phyloP scores from a whole-genome alignment of 176 grass and related monocot species.

The Carex littledalei region DNA sequence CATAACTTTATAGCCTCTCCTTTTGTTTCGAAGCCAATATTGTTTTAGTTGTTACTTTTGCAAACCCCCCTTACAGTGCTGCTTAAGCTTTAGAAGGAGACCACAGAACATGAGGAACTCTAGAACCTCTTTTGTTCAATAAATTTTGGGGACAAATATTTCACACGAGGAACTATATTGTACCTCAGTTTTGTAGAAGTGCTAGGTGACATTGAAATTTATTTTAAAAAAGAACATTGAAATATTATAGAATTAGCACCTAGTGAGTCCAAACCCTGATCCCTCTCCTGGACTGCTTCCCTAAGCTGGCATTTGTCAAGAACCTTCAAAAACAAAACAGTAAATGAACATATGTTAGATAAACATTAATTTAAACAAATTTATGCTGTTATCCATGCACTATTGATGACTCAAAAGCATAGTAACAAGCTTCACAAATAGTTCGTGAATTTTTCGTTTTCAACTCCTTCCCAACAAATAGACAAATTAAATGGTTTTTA shows the following conservation, averaged over 20 bases:
- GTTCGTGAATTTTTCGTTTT: not conserved
- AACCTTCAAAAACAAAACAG: slow-evolving; percentile 37
- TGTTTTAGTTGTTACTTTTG: not conserved
- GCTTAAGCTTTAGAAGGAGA: not conserved
- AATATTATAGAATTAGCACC: slow-evolving; percentile 30
- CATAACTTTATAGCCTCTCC: not conserved
- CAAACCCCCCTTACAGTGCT: not conserved
- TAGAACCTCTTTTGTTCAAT: not conserved
- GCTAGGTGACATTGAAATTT: not conserved
- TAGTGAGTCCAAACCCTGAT: slow-evolving; percentile 63
- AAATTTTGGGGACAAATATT: not conserved
- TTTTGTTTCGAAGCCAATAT: not conserved
- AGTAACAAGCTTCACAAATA: too few species aligned
- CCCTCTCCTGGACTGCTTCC: slow-evolving; percentile 79
- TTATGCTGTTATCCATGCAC: not conserved
- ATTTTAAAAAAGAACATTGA: not conserved
- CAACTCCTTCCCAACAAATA: not conserved
- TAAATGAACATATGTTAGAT: too few species aligned
- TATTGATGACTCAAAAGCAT: not conserved
- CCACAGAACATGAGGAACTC: not conserved
- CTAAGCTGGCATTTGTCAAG: slow-evolving; percentile 87
- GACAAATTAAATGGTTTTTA: not conserved
- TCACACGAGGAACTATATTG: not conserved
- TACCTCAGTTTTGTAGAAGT: not conserved
- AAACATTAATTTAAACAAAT: not conserved